Evolutionary conservation across 129 eudicot species (phyloP).

Genomic region (Flaveria trinervia): DNA sequence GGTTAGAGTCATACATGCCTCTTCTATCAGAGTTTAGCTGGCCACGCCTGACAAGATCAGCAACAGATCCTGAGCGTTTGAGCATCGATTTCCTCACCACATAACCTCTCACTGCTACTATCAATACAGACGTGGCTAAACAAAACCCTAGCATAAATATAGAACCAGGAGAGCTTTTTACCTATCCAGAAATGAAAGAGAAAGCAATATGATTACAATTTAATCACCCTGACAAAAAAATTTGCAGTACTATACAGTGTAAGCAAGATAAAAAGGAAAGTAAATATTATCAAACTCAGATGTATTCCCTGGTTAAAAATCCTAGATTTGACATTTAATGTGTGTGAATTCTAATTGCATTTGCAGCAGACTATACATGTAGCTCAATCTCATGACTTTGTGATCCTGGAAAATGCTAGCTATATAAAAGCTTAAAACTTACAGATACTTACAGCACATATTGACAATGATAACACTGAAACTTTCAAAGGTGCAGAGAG

Average conservation of each 20-base stretch:
- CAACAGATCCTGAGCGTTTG: conserved; percentile 80
- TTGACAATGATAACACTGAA: neutral
- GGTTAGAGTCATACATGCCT: conserved; percentile 93
- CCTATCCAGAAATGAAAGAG: conserved; percentile 36
- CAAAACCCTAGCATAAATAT: conserved; percentile 58
- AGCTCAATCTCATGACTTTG: neutral
- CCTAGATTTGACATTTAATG: neutral
- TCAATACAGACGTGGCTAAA: conserved; percentile 46
- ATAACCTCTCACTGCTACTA: conserved; percentile 57
- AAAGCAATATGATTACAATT: neutral
- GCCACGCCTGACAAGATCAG: conserved; percentile 99
- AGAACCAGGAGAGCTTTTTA: conserved; percentile 41
- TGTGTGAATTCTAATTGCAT: neutral
- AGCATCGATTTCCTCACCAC: conserved; percentile 45
- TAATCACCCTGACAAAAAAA: neutral
- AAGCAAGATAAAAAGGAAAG: neutral
- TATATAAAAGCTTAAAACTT: neutral
- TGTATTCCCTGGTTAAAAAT: neutral
- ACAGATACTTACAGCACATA: neutral
- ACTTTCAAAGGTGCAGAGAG: neutral
- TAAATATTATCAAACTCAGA: neutral
- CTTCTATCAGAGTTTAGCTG: conserved; percentile 98
- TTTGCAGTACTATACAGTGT: neutral
- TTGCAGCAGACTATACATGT: neutral
- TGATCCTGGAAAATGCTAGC: neutral